Evolutionary conservation across 805 yeast genomes (phyloP).

Genomic region (Wickerhamomyces rabaulensis): DNA sequence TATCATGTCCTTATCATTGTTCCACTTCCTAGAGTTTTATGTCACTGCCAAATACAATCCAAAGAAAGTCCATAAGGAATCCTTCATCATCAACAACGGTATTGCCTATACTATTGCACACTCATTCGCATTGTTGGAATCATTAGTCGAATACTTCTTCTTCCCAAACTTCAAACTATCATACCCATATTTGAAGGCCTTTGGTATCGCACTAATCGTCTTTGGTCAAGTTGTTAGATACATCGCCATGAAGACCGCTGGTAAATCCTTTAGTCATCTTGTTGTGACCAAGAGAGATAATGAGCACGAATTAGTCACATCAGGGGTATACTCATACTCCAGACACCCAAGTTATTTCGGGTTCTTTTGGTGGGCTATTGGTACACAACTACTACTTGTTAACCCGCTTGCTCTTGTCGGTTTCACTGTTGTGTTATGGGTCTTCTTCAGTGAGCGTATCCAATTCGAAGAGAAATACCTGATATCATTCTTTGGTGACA

Average conservation of each 20-base stretch:
- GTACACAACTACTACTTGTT: slow-evolving; percentile 65
- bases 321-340: slow-evolving; percentile 59
- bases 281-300: slow-evolving; percentile 48
- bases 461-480: slow-evolving; percentile 63
- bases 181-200: slow-evolving; percentile 12
- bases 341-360: slow-evolving; percentile 94
- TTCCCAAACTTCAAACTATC: slow-evolving; percentile 30
- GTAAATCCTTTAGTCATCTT: slow-evolving; percentile 78
- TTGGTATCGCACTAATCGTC: slow-evolving; percentile 46
- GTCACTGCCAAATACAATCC: slow-evolving; percentile 74
- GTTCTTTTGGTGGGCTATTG: slow-evolving; percentile 90
- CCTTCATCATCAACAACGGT: slow-evolving; percentile 65
- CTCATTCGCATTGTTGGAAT: slow-evolving; percentile 45
- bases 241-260: slow-evolving; percentile 83
- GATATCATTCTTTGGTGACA: slow-evolving; percentile 63
- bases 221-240: slow-evolving; percentile 69
- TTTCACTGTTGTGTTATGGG: slow-evolving; percentile 55
- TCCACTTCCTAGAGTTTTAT: slow-evolving; percentile 80
- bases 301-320: slow-evolving; percentile 64
- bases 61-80: slow-evolving; percentile 59
- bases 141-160: slow-evolving; percentile 34
- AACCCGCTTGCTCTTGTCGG: slow-evolving; percentile 56
- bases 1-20: slow-evolving; percentile 45
- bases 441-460: slow-evolving; percentile 68
- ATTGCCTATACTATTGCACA: slow-evolving; percentile 54